Conservation (phyloP, 331 rosid genomes). For the Pyracantha coccinea region DNA sequence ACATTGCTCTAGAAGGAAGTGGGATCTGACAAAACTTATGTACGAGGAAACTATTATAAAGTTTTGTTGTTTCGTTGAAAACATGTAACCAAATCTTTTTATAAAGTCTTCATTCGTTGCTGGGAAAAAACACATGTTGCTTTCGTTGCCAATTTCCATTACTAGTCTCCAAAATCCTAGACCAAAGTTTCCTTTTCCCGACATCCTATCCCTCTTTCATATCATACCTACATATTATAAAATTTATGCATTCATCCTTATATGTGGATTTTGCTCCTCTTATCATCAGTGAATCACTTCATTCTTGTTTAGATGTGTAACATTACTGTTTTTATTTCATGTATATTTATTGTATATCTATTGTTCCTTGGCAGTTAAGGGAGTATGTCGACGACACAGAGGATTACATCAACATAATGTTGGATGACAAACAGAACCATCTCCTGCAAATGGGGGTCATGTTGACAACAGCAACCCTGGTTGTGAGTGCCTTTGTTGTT, state of each 20-base stretch:
- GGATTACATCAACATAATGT: slow-evolving; percentile 96
- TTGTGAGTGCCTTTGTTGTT: slow-evolving; percentile 73
- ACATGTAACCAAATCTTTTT: not conserved
- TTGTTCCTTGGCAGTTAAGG: slow-evolving; percentile 50
- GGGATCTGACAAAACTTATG: not conserved
- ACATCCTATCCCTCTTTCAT: not conserved
- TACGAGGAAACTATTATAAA: not conserved
- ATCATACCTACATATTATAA: not conserved
- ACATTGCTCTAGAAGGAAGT: not conserved
- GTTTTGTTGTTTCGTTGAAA: not conserved
- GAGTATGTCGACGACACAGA: slow-evolving; percentile 98
- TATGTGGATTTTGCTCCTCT: not conserved
- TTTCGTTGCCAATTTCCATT: not conserved
- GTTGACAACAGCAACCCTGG: slow-evolving; percentile 90
- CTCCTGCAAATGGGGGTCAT: slow-evolving; percentile 98
- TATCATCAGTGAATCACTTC: not conserved
- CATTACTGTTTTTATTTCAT: not conserved
- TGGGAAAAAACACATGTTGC: not conserved
- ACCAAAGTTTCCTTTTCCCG: not conserved
- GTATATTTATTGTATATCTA: not conserved
- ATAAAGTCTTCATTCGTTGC: not conserved
- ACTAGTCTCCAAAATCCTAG: not conserved
- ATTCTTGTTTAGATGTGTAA: not conserved
- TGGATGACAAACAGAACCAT: slow-evolving; percentile 98
- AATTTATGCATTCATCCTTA: not conserved